A percentile compares a stretch with the other conserved stretches of the same genome.
Evolutionary conservation across 2,329 filamentous ascomycete genomes (phyloP).

Genomic region (Allantophomopsis lycopodina): DNA sequence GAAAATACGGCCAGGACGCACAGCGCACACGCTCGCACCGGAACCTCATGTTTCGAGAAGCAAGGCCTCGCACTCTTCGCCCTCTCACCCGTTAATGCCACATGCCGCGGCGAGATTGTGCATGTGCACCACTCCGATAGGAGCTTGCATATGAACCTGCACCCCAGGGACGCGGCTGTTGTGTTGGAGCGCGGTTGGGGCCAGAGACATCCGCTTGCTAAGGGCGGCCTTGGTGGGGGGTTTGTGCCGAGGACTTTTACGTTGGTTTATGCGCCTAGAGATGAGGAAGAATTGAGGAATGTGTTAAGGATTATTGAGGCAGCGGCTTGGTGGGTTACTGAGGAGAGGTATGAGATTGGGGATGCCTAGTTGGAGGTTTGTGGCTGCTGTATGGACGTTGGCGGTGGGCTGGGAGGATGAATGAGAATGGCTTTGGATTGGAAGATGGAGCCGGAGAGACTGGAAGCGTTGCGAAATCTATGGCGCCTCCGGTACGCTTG

Average conservation of each 20-base stretch:
- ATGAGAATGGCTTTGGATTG: no score
- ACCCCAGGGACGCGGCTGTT: constrained; percentile 61
- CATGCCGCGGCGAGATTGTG: constrained; percentile 68
- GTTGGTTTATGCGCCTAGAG: constrained; percentile 70
- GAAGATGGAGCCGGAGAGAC: no score
- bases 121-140: constrained; percentile 69
- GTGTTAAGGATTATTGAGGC: constrained; percentile 60
- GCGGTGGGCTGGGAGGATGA: no score
- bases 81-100: constrained; percentile 48
- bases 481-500: no score
- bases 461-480: no score
- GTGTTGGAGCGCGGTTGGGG: constrained; percentile 70
- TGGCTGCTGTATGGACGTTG: no score
- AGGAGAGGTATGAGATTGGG: neutral
- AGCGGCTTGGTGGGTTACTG: constrained; percentile 52
- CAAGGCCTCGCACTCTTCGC: constrained; percentile 68
- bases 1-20: constrained; percentile 31
- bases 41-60: constrained; percentile 69
- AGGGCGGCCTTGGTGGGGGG: constrained; percentile 44
- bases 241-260: constrained; percentile 58
- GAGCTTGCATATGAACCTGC: constrained; percentile 67
- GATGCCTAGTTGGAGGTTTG: no score
- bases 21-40: constrained; percentile 39
- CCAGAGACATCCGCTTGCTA: constrained; percentile 53
- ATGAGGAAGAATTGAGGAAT: constrained; percentile 51